Base-by-base conservation (phyloP, 345 rosid species). In the Eutrema heterophyllum region DNA sequence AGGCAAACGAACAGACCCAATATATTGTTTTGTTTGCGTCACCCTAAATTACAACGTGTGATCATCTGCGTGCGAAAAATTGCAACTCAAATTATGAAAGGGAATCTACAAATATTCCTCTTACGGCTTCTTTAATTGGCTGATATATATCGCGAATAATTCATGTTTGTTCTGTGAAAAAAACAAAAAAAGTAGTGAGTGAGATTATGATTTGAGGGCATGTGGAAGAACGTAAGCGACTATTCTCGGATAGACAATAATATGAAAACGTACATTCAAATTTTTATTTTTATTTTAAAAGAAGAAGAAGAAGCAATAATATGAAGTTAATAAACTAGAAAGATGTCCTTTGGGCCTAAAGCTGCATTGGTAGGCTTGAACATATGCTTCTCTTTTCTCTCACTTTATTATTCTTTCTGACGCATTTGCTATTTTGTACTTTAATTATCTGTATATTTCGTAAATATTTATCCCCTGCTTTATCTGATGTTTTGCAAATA, bases 291-390 rank as follows among this genome's bases (percentile, higher is more conserved):
- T 14, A 16, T 13, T 13, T 11, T 0, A 15, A 10, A 35, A 38
- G 14, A 58, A 36, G 32, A 36, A 18, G 64, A 35, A 24, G 2
- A 9, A 0, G n/a, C n/a, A n/a, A 58, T 3, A 58, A 18, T 3
- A 21, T 18, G 24, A 21, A 21, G 24, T 21, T 21, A 21, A 21
- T 21, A 12, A 57, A 26, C 44, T 21, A 27, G 65, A 40, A 60
- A 56, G 16, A 40, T 60, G 65, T 12, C 45, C 43, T 57, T 53
- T 36, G 50, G 50, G 38, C 52, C 67, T 63, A 63, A 43, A 63
- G 27, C 13, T 63, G 67, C 57, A 52, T 52, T 21, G 24, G 24
- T 21, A 21, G 24, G 24, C 15, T 43, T 29, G 68, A 46, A 33
- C 56, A 64, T 48, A 16, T 46, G 44, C 40, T 18, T 49, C 33